A percentile compares a stretch with the other conserved stretches of the same genome.
phyloP scores from a whole-genome alignment of 345 rosid species.

The Gossypium ekmanianum region DNA sequence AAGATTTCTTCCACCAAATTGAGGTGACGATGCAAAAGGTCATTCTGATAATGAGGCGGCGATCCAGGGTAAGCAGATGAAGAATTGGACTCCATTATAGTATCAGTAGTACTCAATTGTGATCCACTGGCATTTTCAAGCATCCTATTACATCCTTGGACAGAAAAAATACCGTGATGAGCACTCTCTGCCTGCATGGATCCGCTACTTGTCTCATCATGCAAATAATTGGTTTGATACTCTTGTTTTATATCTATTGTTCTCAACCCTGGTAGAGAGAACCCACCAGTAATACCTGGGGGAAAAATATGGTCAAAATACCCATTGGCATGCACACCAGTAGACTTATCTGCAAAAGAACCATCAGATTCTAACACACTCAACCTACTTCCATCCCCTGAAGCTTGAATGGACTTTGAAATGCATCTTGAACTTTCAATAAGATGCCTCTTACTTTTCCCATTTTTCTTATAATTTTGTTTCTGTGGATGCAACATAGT shows the following conservation, averaged over 20 bases:
- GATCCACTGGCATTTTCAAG: conserved; percentile 34
- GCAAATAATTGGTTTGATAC: no score
- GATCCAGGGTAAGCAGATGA: conserved; percentile 50
- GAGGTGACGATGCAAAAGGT: conserved; percentile 76
- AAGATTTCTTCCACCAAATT: conserved; percentile 87
- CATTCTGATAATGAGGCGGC: conserved; percentile 83
- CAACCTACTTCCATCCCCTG: conserved; percentile 43
- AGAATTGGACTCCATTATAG: conserved; percentile 40
- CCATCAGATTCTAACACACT: conserved; percentile 36
- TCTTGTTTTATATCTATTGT: no score
- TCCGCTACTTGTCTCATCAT: conserved; percentile 24
- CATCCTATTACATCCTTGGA: conserved; percentile 23
- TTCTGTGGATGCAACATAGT: conserved; percentile 27
- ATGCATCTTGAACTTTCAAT: conserved; percentile 50
- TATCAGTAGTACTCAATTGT: conserved; percentile 40
- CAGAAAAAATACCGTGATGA: conserved; percentile 20
- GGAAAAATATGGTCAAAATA: no score
- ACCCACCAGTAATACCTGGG: no score
- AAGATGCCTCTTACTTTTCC: conserved; percentile 34
- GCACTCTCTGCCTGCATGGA: conserved; percentile 22
- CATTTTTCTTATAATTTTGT: conserved; percentile 33
- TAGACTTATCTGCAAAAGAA: conserved; percentile 32
- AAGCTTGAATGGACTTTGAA: conserved; percentile 42
- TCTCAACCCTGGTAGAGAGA: no score
- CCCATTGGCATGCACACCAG: conserved; percentile 15